Evolutionary conservation across 768 basidiomycete species (phyloP), one percentile per base, ranked within the genome.

Genomic region (Serpula lacrymans): DNA sequence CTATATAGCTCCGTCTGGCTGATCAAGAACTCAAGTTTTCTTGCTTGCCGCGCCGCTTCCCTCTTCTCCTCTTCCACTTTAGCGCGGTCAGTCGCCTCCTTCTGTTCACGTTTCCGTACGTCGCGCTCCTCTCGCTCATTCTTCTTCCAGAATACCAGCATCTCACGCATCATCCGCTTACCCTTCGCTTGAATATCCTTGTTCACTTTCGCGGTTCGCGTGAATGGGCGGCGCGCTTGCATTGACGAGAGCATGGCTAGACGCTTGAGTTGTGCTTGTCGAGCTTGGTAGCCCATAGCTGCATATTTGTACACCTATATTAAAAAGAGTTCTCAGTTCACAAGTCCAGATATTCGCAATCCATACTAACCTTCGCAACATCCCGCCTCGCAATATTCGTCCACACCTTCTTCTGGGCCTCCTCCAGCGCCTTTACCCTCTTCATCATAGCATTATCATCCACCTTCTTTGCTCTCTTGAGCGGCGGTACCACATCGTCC

Each of bases 1-100:
- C 90, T 93, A 65, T 98, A 99, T 6, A 98, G 77, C 60, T 99
- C 96, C 3, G 96, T 98, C 64, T 98, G 95, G 44, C 90, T 97
- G 62, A 99, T 93, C 64, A 99, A 71, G 68, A 98, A 99, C 67
- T 99, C 96, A 18, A 99, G 79, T 63, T 98, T 97, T 50, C 95
- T 78, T 10, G 93, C 90, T 61, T 95, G 91, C 37, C 96, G 74
- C 27, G 93, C 87, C 10, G 88, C 86, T 64, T 99, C 96, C 29
- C 95, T 77, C 57, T 82, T 88, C 65, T 96, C 92, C 60, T 95
- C 93, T 62, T 95, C 92, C 23, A 89, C 64, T 62, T 83, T 88
- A 17, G 88, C 78, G 37, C 90, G 79, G 53, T 94, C 91, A 52
- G 80, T 74, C 9, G 92, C 91, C 59, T 96, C 94, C 61, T 93